These are phyloP conservation scores for Papilionanthe hybrid DNA, from an alignment of 116 monocot species.

Conservation along the genomic window DNA sequence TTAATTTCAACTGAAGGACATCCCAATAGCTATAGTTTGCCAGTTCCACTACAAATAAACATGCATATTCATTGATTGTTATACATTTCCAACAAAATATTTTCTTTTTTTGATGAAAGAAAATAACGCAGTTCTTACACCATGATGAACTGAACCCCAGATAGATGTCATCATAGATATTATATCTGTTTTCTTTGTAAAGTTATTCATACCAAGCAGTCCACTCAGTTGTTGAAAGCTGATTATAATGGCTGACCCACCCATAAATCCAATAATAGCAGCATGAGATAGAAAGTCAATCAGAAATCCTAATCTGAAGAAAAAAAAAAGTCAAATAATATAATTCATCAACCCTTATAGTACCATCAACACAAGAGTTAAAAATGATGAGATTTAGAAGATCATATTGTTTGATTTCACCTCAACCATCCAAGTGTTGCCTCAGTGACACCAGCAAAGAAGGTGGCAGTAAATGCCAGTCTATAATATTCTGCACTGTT, in stretches of 20 bases:
- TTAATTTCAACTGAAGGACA: too few relatives aligned
- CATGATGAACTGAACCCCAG: constrained; percentile 57
- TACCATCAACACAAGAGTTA: not conserved
- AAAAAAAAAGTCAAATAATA: not conserved
- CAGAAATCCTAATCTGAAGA: constrained; percentile 36
- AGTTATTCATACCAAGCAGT: constrained; percentile 67
- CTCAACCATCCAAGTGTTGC: constrained; percentile 50
- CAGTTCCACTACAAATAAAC: constrained; percentile 74
- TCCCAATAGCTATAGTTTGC: constrained; percentile 70
- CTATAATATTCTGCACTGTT: constrained; percentile 36
- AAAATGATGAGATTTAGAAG: not conserved
- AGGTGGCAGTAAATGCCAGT: constrained; percentile 84
- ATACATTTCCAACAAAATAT: too few relatives aligned
- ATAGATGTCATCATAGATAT: constrained; percentile 75
- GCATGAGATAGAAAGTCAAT: constrained; percentile 56
- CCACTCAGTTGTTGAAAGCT: constrained; percentile 93
- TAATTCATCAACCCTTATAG: not conserved
- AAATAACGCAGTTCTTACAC: constrained; percentile 32
- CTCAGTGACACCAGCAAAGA: constrained; percentile 79
- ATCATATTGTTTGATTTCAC: constrained; percentile 8
- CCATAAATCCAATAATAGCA: constrained; percentile 60
- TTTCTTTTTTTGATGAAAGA: not conserved
- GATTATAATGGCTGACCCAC: constrained; percentile 60
- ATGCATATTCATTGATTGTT: not conserved
- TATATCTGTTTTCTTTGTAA: constrained; percentile 76